phyloP scores from a whole-genome alignment of 306 rosid species.

The Fagus sylvatica region DNA sequence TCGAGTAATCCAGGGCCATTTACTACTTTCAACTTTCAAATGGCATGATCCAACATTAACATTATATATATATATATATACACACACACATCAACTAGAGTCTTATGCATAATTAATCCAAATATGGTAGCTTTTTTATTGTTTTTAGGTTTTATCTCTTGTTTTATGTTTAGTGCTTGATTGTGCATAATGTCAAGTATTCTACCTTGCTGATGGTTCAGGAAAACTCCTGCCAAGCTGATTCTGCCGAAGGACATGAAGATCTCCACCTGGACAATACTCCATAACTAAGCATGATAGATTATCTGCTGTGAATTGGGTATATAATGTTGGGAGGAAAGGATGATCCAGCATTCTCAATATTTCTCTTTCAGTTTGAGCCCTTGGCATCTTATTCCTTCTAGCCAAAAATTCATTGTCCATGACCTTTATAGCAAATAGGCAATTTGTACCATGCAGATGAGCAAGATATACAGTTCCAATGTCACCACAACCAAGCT shows the following conservation, averaged over 20 bases:
- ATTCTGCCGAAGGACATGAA: slow-evolving; percentile 93
- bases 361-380: slow-evolving; percentile 95
- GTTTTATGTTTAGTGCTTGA: slow-evolving; percentile 16
- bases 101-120: background rate
- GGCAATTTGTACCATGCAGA: slow-evolving; percentile 72
- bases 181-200: slow-evolving; percentile 12
- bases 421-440: slow-evolving; percentile 97
- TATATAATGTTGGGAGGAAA: slow-evolving; percentile 89
- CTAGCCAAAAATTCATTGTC: slow-evolving; percentile 89
- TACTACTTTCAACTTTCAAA: slow-evolving; percentile 8
- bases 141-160: slow-evolving; percentile 3
- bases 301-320: slow-evolving; percentile 88
- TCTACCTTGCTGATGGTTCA: slow-evolving; percentile 88
- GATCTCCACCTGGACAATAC: slow-evolving; percentile 99
- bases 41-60: slow-evolving; percentile 12
- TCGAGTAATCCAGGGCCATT: background rate
- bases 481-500: slow-evolving; percentile 99
- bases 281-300: slow-evolving; percentile 97
- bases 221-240: slow-evolving; percentile 74
- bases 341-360: slow-evolving; percentile 96
- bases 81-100: slow-evolving; percentile 6
- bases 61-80: slow-evolving; percentile 14
- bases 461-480: slow-evolving; percentile 97
- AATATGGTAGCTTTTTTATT: slow-evolving; percentile 11
- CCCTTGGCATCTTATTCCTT: slow-evolving; percentile 95